phyloP scores from a whole-genome alignment of 169 alveolate genomes.

The Babesia ovata region DNA sequence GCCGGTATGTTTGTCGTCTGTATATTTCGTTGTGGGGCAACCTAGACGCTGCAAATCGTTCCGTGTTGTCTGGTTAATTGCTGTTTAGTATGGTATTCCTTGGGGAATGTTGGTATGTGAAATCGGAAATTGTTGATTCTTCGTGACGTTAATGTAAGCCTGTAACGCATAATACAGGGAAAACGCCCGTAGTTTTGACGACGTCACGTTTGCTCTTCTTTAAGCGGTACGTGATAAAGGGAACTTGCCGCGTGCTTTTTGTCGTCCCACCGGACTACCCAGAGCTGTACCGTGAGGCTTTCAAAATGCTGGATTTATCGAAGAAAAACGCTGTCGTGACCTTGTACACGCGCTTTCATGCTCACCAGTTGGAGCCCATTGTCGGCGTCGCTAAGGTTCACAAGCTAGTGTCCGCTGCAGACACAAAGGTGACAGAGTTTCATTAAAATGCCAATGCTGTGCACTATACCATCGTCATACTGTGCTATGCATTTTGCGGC shows the following conservation, averaged over 20 bases:
- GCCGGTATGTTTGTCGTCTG: conserved; percentile 18
- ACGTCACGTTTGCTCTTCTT: conserved; percentile 74
- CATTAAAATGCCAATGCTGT: conserved; percentile 25
- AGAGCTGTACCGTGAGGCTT: conserved; percentile 53
- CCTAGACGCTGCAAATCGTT: too few relatives aligned
- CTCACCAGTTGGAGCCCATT: conserved; percentile 73
- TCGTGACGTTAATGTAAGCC: too few relatives aligned
- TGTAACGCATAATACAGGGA: conserved; percentile 7
- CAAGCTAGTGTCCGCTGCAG: conserved; percentile 66
- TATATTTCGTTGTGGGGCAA: too few relatives aligned
- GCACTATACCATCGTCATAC: too few relatives aligned
- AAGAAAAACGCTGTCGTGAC: conserved; percentile 65
- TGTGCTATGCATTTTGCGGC: neutral
- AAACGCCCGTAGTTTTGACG: conserved; percentile 64
- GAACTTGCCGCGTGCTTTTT: conserved; percentile 70
- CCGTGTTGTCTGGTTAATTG: too few relatives aligned
- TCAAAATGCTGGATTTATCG: conserved; percentile 38
- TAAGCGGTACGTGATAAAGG: conserved; percentile 75
- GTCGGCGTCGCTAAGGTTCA: conserved; percentile 64
- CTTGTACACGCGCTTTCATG: conserved; percentile 73
- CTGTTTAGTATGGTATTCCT: too few relatives aligned
- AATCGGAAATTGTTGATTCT: too few relatives aligned
- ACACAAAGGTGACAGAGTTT: conserved; percentile 72
- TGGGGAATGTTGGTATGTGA: too few relatives aligned
- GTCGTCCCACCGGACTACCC: conserved; percentile 75